phyloP scores from a whole-genome alignment of 2,329 filamentous ascomycete genomes.

The Acarospora socialis region DNA sequence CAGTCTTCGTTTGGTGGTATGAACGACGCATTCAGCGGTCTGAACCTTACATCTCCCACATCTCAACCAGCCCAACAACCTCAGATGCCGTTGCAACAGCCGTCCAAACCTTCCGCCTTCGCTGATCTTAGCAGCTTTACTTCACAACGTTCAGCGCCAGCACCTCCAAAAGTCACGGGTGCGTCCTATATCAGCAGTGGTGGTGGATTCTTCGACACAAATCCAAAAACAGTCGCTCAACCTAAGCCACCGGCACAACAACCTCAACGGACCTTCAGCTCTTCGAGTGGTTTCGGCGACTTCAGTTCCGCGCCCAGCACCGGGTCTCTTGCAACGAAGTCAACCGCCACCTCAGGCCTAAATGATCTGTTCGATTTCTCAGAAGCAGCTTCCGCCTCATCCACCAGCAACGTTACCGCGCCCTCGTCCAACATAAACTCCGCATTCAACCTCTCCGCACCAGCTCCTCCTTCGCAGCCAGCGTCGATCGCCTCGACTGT shows the following conservation, averaged over 20 bases:
- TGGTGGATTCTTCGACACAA: slow-evolving; percentile 73
- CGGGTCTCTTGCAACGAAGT: slow-evolving; percentile 29
- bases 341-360: slow-evolving; percentile 41
- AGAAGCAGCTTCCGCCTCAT: slow-evolving; percentile 22
- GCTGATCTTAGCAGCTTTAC: slow-evolving; percentile 44
- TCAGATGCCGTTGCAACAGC: slow-evolving; percentile 22
- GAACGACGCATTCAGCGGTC: slow-evolving; percentile 64
- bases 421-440: slow-evolving; percentile 36
- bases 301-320: slow-evolving; percentile 52
- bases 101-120: slow-evolving; percentile 48
- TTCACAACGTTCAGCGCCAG: slow-evolving; percentile 28
- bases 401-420: slow-evolving; percentile 21
- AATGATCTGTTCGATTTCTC: slow-evolving; percentile 73
- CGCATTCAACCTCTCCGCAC: slow-evolving; percentile 65
- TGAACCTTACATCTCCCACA: slow-evolving; percentile 45
- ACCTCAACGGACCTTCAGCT: slow-evolving; percentile 38
- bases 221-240: slow-evolving; percentile 37
- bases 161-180: slow-evolving; percentile 34
- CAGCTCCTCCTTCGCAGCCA: slow-evolving; percentile 31
- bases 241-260: slow-evolving; percentile 30
- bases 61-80: slow-evolving; percentile 33
- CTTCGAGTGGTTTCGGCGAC: slow-evolving; percentile 42
- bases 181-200: slow-evolving; percentile 44
- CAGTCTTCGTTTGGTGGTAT: slow-evolving; percentile 47
- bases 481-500: slow-evolving; percentile 21